Percentiles rank a stretch among this genome's conserved stretches.
phyloP scores from a whole-genome alignment of 139 green algal genomes.

The Microglena sp. region DNA sequence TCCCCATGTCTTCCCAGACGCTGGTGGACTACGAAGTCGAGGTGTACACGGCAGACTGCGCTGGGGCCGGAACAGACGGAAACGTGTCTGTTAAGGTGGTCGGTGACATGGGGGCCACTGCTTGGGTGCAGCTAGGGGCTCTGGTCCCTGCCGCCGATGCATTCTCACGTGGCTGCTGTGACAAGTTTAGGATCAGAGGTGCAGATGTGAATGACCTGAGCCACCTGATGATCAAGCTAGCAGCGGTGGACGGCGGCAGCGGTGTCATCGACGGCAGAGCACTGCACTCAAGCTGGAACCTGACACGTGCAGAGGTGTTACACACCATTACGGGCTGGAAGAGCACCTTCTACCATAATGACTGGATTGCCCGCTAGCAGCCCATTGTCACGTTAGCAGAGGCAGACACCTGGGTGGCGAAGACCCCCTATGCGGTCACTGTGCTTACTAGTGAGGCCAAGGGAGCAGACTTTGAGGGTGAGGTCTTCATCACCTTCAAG shows the following conservation, averaged over 20 bases:
- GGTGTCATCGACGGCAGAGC: neutral
- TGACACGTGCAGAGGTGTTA: slow-evolving; percentile 2
- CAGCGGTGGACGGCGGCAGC: neutral
- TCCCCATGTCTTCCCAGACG: neutral
- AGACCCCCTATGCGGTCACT: slow-evolving; percentile 1
- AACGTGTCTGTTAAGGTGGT: slow-evolving; percentile 10
- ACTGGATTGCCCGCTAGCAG: neutral
- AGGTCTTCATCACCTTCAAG: slow-evolving; percentile 8
- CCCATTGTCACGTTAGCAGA: neutral
- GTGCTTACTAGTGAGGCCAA: neutral
- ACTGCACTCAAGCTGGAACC: slow-evolving; percentile 7
- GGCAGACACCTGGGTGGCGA: too few species aligned
- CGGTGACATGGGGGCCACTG: slow-evolving; percentile 3
- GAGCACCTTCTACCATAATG: slow-evolving; percentile 3
- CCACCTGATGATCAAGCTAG: slow-evolving; percentile 9
- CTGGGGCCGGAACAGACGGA: slow-evolving; percentile 12
- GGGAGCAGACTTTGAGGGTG: slow-evolving; percentile 10
- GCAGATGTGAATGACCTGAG: slow-evolving; percentile 13
- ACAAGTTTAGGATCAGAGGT: slow-evolving; percentile 6
- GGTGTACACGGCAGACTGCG: slow-evolving; percentile 2
- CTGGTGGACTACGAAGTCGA: slow-evolving; percentile 9
- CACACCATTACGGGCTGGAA: slow-evolving; percentile 7
- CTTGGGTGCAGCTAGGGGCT: neutral
- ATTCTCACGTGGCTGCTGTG: neutral
- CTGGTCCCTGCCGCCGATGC: neutral